These are phyloP conservation scores for Blastobotrys petasosporus DNA, from an alignment of 1,139 yeast genomes.

Conservation along the genomic window DNA sequence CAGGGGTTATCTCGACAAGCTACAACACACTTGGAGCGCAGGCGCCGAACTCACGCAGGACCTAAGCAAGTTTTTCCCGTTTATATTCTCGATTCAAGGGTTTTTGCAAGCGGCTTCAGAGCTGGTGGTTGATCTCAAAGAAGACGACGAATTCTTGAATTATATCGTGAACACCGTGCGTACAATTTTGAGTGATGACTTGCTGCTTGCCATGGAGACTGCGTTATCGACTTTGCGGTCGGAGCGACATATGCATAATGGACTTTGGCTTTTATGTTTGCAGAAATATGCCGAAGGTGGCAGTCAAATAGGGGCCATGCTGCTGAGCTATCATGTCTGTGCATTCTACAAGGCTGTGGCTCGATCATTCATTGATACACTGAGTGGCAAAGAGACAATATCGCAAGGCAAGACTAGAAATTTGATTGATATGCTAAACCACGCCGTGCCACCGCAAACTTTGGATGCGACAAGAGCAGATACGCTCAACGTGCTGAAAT, in stretches of 20 bases:
- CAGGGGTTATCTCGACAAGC: slow-evolving; percentile 36
- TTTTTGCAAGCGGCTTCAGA: slow-evolving; percentile 30
- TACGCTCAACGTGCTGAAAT: slow-evolving; percentile 29
- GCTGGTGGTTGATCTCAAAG: slow-evolving; percentile 1
- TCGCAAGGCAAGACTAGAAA: slow-evolving; percentile 1
- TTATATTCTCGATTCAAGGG: slow-evolving; percentile 37
- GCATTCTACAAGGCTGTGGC: slow-evolving; percentile 24
- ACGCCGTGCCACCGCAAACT: slow-evolving; percentile 2
- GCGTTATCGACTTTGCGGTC: slow-evolving; percentile 28
- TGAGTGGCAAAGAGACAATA: slow-evolving; percentile 10
- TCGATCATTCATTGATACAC: slow-evolving; percentile 16
- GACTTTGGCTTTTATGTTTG: slow-evolving; percentile 21
- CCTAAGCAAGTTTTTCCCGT: slow-evolving; percentile 34
- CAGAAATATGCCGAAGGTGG: slow-evolving; percentile 18
- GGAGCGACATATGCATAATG: neutral
- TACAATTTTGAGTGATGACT: slow-evolving; percentile 24
- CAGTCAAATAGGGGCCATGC: slow-evolving; percentile 29
- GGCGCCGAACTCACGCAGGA: slow-evolving; percentile 11
- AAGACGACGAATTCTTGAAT: slow-evolving; percentile 3
- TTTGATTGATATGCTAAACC: slow-evolving; percentile 16
- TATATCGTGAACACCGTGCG: slow-evolving; percentile 5
- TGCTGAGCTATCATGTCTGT: slow-evolving; percentile 23
- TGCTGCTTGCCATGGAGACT: slow-evolving; percentile 31
- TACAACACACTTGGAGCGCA: slow-evolving; percentile 29
- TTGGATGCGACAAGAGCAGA: slow-evolving; percentile 12